Evolutionary conservation across 1,284 basidiomycete species (phyloP), one percentile per base, ranked within the genome.

Genomic region (Heliocybe sulcata): DNA sequence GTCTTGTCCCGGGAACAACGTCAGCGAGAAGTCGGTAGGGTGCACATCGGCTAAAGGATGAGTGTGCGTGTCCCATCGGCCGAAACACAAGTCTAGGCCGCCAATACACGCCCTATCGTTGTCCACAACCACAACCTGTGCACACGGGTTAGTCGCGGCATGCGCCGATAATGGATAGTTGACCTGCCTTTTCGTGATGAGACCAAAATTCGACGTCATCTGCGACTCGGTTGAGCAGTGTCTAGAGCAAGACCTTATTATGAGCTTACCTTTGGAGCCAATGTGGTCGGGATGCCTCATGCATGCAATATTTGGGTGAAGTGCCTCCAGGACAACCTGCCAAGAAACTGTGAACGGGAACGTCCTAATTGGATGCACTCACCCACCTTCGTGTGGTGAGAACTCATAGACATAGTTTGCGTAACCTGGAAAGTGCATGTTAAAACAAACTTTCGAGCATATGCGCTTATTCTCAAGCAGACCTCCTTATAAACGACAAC

Each of bases 1-100:
- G 67, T 94, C 94, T 70, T 96, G 93, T 1, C 95, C 95, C 0
- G 94, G 91, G 75, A 95, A 98, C 29, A 98, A 75, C 0, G 91
- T 92, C 53, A 77, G 77, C 35, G 76, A 72, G 64, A 94, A 94
- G 63, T 94, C 77, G 1, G 90, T 90, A 0, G 92, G 92, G 65
- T 97, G 94, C 9, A 84, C 90, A 65, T 98, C 94, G 2, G 94
- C 88, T 35, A 96, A 78, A 1, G 92, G 92, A 64, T 92, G 90
- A 38, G 72, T 86, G 61, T 88, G 82, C 0, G 88, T 93, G 69
- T 98, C 95, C 94, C 94, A 98, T 31, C 95, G 85, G 4, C 95
- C 95, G 63, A 94, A 95, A 72, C 94, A 97, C 19, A 95, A 78
- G 66, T 97, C 94, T 19, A 96, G 79, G 22, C 93, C 93, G 25